Evolutionary conservation across 2,329 filamentous ascomycete species (phyloP).

Genomic region (Botrytis byssoidea): DNA sequence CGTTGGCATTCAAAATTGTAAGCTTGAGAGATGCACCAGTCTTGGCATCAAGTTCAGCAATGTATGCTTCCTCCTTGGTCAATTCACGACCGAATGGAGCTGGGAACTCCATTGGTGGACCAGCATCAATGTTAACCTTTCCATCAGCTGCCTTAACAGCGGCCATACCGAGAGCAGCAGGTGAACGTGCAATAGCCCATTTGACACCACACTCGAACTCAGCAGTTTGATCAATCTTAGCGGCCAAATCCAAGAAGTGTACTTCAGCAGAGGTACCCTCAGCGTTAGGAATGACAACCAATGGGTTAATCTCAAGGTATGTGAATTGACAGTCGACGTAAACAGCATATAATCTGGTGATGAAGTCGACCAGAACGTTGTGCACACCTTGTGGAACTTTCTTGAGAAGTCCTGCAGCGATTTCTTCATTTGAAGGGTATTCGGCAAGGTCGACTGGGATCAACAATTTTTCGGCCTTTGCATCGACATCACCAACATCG

Average conservation of each 20-base stretch:
- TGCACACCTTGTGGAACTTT: slow-evolving; percentile 95
- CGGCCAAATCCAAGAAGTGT: slow-evolving; percentile 96
- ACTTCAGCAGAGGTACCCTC: slow-evolving; percentile 90
- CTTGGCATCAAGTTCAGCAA: slow-evolving; percentile 97
- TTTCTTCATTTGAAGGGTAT: slow-evolving; percentile 94
- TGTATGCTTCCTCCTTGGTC: slow-evolving; percentile 98
- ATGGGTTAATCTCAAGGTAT: slow-evolving; percentile 99
- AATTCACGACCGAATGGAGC: slow-evolving; percentile 98
- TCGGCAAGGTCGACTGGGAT: slow-evolving; percentile 92
- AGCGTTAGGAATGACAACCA: slow-evolving; percentile 95
- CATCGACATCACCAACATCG: slow-evolving; percentile 98
- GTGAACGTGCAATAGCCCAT: slow-evolving; percentile 94
- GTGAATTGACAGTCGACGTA: slow-evolving; percentile 99
- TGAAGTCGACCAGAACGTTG: slow-evolving; percentile 99
- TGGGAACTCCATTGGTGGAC: slow-evolving; percentile 97
- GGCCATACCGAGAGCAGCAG: slow-evolving; percentile 82
- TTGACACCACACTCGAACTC: slow-evolving; percentile 99
- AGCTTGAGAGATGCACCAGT: slow-evolving; percentile 98
- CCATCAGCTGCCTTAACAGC: slow-evolving; percentile 59
- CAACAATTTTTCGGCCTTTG: slow-evolving; percentile 97
- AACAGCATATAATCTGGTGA: slow-evolving; percentile 95
- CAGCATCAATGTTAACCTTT: slow-evolving; percentile 92
- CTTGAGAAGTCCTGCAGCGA: slow-evolving; percentile 79
- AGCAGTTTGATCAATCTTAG: slow-evolving; percentile 98
- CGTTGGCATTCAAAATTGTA: slow-evolving; percentile 86